Evolutionary conservation across 202 grass and related monocot species (phyloP).

Genomic region (Cymbopogon flexuosus): DNA sequence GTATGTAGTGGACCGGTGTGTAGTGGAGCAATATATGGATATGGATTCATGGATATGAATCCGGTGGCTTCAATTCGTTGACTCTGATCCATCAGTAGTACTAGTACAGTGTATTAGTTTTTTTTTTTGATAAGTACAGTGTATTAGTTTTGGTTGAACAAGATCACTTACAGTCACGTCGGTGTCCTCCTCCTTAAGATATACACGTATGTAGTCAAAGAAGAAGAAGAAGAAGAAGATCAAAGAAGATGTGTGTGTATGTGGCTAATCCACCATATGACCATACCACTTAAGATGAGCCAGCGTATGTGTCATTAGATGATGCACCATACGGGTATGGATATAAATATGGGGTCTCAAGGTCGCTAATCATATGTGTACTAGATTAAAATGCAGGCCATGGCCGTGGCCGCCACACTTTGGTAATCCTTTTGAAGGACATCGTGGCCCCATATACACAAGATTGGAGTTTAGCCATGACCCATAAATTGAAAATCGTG

Average conservation of each 20-base stretch:
- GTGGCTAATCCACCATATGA: too few species aligned
- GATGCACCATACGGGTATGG: background rate
- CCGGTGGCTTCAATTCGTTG: background rate
- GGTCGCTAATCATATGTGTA: background rate
- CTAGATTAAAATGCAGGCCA: background rate
- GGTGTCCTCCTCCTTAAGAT: too few species aligned
- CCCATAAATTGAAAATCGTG: background rate
- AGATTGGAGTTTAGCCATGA: constrained; percentile 11
- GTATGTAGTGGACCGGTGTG: background rate
- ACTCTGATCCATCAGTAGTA: background rate
- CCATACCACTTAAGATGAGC: background rate
- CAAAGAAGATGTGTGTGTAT: too few species aligned
- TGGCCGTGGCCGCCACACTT: background rate
- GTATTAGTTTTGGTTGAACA: background rate
- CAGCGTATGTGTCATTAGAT: background rate
- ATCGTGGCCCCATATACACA: constrained; percentile 3
- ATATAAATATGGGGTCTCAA: background rate
- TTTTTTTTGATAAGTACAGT: too few species aligned
- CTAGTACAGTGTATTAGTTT: background rate
- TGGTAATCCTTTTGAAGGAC: constrained; percentile 12
- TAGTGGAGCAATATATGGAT: background rate
- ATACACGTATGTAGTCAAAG: too few species aligned
- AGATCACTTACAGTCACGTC: background rate
- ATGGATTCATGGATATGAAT: background rate
- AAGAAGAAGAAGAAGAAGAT: too few species aligned